A percentile compares a stretch with the other conserved stretches of the same genome.
Evolutionary conservation across 768 basidiomycete species (phyloP).

Genomic region (Sporobolomyces roseus): DNA sequence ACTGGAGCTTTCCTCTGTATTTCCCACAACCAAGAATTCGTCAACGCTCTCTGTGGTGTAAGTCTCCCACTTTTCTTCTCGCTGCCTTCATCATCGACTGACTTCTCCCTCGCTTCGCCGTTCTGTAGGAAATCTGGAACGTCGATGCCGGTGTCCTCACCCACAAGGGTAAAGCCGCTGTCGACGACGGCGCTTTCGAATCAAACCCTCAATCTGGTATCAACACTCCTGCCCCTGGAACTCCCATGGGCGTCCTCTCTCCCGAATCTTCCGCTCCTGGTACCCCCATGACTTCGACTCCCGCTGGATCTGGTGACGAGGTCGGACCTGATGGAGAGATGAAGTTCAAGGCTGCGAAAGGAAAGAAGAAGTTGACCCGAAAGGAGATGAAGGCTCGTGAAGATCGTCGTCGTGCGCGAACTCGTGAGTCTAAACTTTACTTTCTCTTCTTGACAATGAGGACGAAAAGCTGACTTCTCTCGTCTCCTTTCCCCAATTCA

Average conservation of each 20-base stretch:
- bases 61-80: slow-evolving; percentile 66
- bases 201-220: slow-evolving; percentile 33
- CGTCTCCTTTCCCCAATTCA: not conserved
- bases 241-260: slow-evolving; percentile 28
- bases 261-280: slow-evolving; percentile 2
- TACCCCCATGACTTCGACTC: slow-evolving; percentile 26
- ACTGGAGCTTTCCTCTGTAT: slow-evolving; percentile 91
- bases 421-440: slow-evolving; percentile 16
- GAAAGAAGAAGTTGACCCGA: slow-evolving; percentile 38
- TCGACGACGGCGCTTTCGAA: slow-evolving; percentile 77
- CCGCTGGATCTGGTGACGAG: slow-evolving; percentile 38
- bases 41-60: slow-evolving; percentile 65
- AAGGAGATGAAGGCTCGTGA: slow-evolving; percentile 42
- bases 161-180: slow-evolving; percentile 79
- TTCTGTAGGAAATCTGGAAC: slow-evolving; percentile 83
- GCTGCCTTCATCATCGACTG: slow-evolving; percentile 47
- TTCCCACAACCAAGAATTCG: slow-evolving; percentile 89
- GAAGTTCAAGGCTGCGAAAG: slow-evolving; percentile 43
- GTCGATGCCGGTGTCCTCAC: slow-evolving; percentile 79
- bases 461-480: too few species aligned
- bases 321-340: slow-evolving; percentile 27
- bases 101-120: slow-evolving; percentile 51
- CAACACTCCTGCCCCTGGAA: slow-evolving; percentile 21
- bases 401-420: slow-evolving; percentile 40
- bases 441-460: too few species aligned